phyloP scores from a whole-genome alignment of 805 yeast species.

The Lachancea fermentati region DNA sequence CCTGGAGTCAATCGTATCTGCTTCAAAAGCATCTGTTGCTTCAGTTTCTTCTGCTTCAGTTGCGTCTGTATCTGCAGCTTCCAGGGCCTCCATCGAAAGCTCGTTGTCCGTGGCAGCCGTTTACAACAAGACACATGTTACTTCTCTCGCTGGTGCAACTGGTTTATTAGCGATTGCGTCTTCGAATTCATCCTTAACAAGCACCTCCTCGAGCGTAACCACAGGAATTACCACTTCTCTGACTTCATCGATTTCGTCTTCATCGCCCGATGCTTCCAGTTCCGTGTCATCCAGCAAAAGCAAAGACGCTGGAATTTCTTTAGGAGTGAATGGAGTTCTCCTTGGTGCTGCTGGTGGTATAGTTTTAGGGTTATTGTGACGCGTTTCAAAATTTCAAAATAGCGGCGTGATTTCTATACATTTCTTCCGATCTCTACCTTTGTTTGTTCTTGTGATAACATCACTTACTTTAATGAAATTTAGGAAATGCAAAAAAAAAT shows the following conservation, averaged over 20 bases:
- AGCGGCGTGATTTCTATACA: background rate
- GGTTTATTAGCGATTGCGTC: slow-evolving; percentile 41
- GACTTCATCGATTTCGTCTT: slow-evolving; percentile 17
- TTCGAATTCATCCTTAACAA: slow-evolving; percentile 22
- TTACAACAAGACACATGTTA: slow-evolving; percentile 5
- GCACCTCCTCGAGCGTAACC: slow-evolving; percentile 18
- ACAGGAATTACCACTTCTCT: slow-evolving; percentile 7
- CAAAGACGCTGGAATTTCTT: slow-evolving; percentile 26
- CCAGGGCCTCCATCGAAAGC: slow-evolving; percentile 17
- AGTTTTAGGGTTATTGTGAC: slow-evolving; percentile 8
- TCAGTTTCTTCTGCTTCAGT: slow-evolving; percentile 21
- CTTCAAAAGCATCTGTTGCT: slow-evolving; percentile 19
- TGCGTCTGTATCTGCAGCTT: slow-evolving; percentile 14
- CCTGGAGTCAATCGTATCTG: slow-evolving; percentile 8
- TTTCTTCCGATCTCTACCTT: background rate
- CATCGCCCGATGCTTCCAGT: background rate
- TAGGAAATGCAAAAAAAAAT: background rate
- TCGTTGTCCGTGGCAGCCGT: slow-evolving; percentile 13
- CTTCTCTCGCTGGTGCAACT: slow-evolving; percentile 31
- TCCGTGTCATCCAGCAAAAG: slow-evolving; percentile 12
- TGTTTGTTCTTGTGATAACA: background rate
- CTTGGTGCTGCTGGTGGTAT: slow-evolving; percentile 22
- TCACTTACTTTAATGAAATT: too few species aligned
- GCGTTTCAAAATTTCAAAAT: background rate
- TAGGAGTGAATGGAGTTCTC: slow-evolving; percentile 26